Conservation (phyloP, 2,329 filamentous ascomycete species). For the Erysiphe pulchra region DNA sequence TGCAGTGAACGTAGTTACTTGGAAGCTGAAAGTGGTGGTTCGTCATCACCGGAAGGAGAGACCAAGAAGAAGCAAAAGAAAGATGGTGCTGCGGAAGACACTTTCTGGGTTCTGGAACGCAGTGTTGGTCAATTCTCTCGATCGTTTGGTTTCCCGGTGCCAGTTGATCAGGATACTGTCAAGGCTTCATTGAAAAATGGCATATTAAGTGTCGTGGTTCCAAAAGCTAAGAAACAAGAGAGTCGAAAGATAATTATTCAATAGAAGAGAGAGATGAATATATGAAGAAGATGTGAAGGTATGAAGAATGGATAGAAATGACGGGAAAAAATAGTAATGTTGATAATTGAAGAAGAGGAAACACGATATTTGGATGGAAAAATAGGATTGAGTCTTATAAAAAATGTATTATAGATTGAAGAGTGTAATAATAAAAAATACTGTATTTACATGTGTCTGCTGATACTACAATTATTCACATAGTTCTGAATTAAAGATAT, state of each 20-base stretch:
- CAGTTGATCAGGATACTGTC: constrained; percentile 37
- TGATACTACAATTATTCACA: too few species aligned
- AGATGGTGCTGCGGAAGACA: constrained; percentile 9
- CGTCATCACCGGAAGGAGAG: background rate
- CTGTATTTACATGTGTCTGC: too few species aligned
- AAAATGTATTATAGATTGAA: too few species aligned
- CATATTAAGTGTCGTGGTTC: constrained; percentile 34
- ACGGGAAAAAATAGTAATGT: too few species aligned
- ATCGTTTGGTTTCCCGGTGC: constrained; percentile 39
- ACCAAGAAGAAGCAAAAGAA: background rate
- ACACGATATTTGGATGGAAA: too few species aligned
- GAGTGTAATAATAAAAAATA: too few species aligned
- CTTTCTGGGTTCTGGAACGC: constrained; percentile 49
- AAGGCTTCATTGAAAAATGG: constrained; percentile 37
- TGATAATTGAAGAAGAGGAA: too few species aligned
- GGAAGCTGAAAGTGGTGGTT: background rate
- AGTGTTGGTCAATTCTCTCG: constrained; percentile 15
- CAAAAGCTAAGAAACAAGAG: constrained; percentile 37
- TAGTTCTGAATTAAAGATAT: too few species aligned
- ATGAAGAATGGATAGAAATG: background rate
- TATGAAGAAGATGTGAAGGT: too few species aligned
- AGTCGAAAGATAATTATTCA: constrained; percentile 25
- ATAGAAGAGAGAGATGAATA: background rate
- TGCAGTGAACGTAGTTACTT: constrained; percentile 29
- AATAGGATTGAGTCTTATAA: too few species aligned